Percentiles rank a stretch among this genome's conserved stretches.
Evolutionary conservation across 2,329 filamentous ascomycete species (phyloP).

Genomic region (Alternaria arborescens): DNA sequence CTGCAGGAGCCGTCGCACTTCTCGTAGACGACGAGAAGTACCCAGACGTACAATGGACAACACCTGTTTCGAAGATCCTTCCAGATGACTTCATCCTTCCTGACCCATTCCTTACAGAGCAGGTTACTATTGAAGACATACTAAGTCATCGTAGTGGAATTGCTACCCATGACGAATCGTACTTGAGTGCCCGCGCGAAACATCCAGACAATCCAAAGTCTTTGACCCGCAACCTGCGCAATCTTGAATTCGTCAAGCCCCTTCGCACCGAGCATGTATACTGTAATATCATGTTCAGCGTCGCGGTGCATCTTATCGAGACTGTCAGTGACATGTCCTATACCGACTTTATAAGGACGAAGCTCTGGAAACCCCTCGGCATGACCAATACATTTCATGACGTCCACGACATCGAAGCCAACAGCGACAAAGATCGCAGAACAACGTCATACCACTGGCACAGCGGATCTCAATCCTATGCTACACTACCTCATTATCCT

Average conservation of each 20-base stretch:
- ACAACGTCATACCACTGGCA: background rate
- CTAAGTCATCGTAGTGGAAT: background rate
- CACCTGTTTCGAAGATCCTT: background rate
- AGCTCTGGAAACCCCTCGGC: background rate
- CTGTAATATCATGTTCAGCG: conserved; percentile 63
- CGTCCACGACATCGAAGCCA: background rate
- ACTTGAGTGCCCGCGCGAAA: background rate
- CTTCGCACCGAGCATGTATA: conserved; percentile 59
- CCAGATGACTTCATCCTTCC: background rate
- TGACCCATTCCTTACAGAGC: background rate
- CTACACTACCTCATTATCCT: conserved; percentile 7
- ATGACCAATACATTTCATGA: background rate
- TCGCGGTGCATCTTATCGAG: conserved; percentile 58
- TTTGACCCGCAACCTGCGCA: conserved; percentile 47
- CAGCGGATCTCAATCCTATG: background rate
- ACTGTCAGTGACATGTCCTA: conserved; percentile 47
- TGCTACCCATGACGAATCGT: background rate
- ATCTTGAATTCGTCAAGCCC: conserved; percentile 54
- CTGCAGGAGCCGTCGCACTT: background rate
- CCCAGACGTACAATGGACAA: background rate
- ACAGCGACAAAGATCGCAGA: background rate
- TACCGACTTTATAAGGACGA: background rate
- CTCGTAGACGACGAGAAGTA: background rate
- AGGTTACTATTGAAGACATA: background rate
- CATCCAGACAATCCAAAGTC: conserved; percentile 5